phyloP scores from a whole-genome alignment of 306 rosid genomes.

The Dalbergia oliveri region DNA sequence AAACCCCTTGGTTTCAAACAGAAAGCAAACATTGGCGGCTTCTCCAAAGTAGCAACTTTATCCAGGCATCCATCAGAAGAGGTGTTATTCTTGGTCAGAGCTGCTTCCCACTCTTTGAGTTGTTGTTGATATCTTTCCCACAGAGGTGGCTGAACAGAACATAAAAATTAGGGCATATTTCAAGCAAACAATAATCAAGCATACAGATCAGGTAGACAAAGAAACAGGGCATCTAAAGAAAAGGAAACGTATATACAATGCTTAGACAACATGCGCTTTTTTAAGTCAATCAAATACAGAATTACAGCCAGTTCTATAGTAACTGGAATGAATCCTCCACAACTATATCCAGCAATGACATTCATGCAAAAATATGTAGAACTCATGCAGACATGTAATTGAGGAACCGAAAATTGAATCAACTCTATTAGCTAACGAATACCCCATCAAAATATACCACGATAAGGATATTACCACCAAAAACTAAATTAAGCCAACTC shows the following conservation, averaged over 20 bases:
- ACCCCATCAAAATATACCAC: conserved; percentile 10
- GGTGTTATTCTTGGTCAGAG: conserved; percentile 57
- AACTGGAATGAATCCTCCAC: conserved; percentile 7
- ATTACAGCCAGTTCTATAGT: neutral
- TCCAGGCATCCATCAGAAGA: conserved; percentile 59
- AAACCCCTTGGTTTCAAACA: conserved; percentile 95
- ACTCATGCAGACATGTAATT: conserved; percentile 11
- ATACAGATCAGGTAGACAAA: conserved; percentile 21
- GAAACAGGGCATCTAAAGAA: conserved; percentile 30
- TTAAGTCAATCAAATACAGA: conserved; percentile 2
- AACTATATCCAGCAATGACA: conserved; percentile 10
- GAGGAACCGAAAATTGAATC: conserved; percentile 20
- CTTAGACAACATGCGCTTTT: conserved; percentile 2
- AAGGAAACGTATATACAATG: conserved; percentile 12
- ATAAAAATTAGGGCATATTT: conserved; percentile 13
- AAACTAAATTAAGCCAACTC: conserved; percentile 22
- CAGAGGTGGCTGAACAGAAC: conserved; percentile 71
- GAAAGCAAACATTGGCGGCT: conserved; percentile 94
- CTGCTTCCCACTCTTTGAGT: conserved; percentile 85
- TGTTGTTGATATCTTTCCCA: conserved; percentile 88
- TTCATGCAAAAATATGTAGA: neutral
- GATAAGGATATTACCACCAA: conserved; percentile 28
- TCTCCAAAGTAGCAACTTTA: conserved; percentile 68
- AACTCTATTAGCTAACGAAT: conserved; percentile 3
- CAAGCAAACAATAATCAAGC: conserved; percentile 23